Percentiles rank a stretch among this genome's conserved stretches.
These are phyloP conservation scores for Stagonosporopsis cucurbitacearum DNA, from an alignment of 2,329 filamentous ascomycete genomes.

Conservation along the genomic window DNA sequence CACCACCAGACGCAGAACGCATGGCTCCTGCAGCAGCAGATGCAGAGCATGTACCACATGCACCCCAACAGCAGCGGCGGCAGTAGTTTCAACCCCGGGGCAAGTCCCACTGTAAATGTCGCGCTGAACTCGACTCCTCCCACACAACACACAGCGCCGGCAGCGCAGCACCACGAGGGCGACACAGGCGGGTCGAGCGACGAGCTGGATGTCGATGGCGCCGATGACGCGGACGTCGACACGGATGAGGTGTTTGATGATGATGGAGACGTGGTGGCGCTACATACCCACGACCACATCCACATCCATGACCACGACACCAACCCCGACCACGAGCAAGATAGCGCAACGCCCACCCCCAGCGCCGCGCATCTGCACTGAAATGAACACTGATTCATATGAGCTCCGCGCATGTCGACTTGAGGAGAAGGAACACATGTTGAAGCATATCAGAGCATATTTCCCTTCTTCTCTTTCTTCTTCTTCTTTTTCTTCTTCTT, in stretches of 20 bases:
- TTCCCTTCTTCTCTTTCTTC: too few species aligned
- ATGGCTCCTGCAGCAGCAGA: slow-evolving; percentile 9
- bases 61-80: not conserved
- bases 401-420: too few species aligned
- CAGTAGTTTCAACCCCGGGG: too few species aligned
- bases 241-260: slow-evolving; percentile 36
- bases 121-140: not conserved
- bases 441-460: too few species aligned
- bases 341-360: too few species aligned
- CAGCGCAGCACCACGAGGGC: not conserved
- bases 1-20: slow-evolving; percentile 10
- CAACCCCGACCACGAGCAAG: too few species aligned
- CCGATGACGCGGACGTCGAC: slow-evolving; percentile 37
- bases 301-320: too few species aligned
- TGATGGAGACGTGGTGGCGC: slow-evolving; percentile 3
- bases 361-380: too few species aligned
- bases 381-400: too few species aligned
- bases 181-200: not conserved
- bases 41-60: slow-evolving; percentile 8
- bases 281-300: not conserved
- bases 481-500: too few species aligned
- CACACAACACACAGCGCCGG: not conserved
- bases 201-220: slow-evolving; percentile 22
- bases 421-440: too few species aligned
- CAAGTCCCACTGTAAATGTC: not conserved